Evolutionary conservation across 1,284 basidiomycete species (phyloP).

Genomic region (Cutaneotrichosporon spelunceum): DNA sequence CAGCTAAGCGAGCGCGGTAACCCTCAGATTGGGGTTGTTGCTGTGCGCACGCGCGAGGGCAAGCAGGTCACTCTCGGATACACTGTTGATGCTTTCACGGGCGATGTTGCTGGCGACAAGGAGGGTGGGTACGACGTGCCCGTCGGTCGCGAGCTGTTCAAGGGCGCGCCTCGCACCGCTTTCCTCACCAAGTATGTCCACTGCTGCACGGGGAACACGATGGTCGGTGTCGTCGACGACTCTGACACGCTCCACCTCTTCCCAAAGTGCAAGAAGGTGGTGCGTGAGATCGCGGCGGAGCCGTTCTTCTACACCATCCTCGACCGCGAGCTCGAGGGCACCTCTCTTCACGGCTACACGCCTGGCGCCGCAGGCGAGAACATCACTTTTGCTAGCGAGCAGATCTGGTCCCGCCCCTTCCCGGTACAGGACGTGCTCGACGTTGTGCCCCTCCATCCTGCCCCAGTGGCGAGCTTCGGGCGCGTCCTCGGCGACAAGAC

Average conservation of each 20-base stretch:
- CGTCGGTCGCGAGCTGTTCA: constrained; percentile 37
- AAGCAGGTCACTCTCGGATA: constrained; percentile 61
- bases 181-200: constrained; percentile 47
- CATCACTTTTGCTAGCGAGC: constrained; percentile 12
- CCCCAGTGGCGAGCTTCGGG: constrained; percentile 70
- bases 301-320: constrained; percentile 36
- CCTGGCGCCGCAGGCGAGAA: constrained; percentile 15
- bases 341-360: constrained; percentile 21
- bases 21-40: constrained; percentile 44
- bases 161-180: constrained; percentile 30
- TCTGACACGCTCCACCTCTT: constrained; percentile 42
- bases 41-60: constrained; percentile 19
- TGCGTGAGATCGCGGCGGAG: constrained; percentile 30
- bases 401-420: constrained; percentile 63
- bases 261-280: constrained; percentile 49
- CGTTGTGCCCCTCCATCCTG: constrained; percentile 37
- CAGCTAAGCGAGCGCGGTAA: constrained; percentile 35
- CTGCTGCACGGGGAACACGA: constrained; percentile 41
- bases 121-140: constrained; percentile 30
- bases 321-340: constrained; percentile 24
- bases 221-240: constrained; percentile 42
- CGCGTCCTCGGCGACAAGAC: constrained; percentile 81
- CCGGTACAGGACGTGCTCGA: constrained; percentile 57
- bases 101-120: constrained; percentile 53
- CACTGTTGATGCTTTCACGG: constrained; percentile 74